Base-by-base conservation (phyloP, 805 yeast genomes). In the Pichia cephalocereana region DNA sequence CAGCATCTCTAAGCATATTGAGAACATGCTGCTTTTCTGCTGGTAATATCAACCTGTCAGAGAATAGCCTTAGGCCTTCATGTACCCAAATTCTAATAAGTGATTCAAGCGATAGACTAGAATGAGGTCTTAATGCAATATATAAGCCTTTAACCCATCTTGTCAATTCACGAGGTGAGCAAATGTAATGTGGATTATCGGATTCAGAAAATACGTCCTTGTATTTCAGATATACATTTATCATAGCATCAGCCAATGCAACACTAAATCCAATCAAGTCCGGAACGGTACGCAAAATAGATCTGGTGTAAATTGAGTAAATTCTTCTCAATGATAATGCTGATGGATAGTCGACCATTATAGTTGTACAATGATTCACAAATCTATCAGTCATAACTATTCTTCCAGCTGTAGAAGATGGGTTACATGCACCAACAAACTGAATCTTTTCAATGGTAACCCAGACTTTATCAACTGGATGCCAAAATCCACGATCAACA, bases 381-480 rank as follows among this genome's bases (percentile, higher is more conserved):
- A 90, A 82, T 40, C 96, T 66, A 10, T 68, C 58, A 1, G 80
- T 68, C 23, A 91, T 59, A 3, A 60, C 61, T 11, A 74, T 68
- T 51, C 98, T 72, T 0, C 96, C 96, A 4, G 80, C 77, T 63
- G 86, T 95, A 0, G 81, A 72, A 0, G 96, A 82, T 1, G 96
- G 93, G 58, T 91, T 91, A 62, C 98, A 91, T 0, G 98, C 97
- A 9, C 95, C 97, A n/a, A 89, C 93, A 66, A 91, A 73, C 58
- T 85, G 95, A 28, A 91, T 70, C 42, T 80, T 73, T 17, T 72
- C 68, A 9, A 88, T 51, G 0, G 68, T 53, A 1, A 90, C 79
- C 96, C 96, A 91, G 27, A 71, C 71, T 43, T 72, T 70, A 30
- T 77, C 78, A 11, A 64, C 57, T 0, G 72, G 64, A 44, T 78